Percentiles rank a stretch among this genome's conserved stretches.
These are phyloP conservation scores for Leucaena leucocephala DNA, from an alignment of 306 rosid genomes.

Conservation along the genomic window DNA sequence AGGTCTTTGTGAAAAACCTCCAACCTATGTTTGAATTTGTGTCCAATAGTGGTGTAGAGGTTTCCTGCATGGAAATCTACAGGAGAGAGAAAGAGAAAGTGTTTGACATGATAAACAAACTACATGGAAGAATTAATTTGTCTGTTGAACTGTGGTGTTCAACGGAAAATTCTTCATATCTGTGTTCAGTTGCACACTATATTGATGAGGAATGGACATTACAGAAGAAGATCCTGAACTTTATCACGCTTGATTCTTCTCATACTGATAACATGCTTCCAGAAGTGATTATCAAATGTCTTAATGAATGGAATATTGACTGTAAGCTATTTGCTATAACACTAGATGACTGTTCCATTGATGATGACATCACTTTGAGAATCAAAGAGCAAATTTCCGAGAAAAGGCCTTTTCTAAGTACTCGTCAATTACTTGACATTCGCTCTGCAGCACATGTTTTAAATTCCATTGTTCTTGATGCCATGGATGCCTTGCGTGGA, in stretches of 20 bases:
- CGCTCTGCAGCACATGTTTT: conserved; percentile 83
- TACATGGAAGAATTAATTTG: conserved; percentile 82
- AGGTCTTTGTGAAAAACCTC: conserved; percentile 93
- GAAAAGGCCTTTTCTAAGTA: conserved; percentile 69
- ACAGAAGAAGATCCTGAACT: conserved; percentile 79
- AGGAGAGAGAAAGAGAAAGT: conserved; percentile 72
- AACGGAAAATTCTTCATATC: conserved; percentile 57
- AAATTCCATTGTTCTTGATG: conserved; percentile 67
- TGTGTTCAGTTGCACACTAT: conserved; percentile 77
- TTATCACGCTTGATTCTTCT: conserved; percentile 82
- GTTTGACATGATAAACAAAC: conserved; percentile 55
- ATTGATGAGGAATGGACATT: conserved; percentile 83
- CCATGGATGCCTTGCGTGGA: conserved; percentile 63
- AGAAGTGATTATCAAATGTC: conserved; percentile 77
- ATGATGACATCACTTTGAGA: conserved; percentile 72
- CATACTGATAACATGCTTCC: conserved; percentile 89
- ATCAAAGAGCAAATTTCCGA: conserved; percentile 75
- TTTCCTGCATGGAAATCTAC: conserved; percentile 73
- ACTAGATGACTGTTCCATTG: conserved; percentile 77
- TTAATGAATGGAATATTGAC: conserved; percentile 83
- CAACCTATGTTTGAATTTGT: conserved; percentile 89
- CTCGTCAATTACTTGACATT: conserved; percentile 72
- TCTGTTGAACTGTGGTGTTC: conserved; percentile 87
- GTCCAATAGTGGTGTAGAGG: conserved; percentile 61
- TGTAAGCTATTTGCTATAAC: conserved; percentile 88